Conservation (phyloP, 2,329 filamentous ascomycete species). For the Neofusicoccum parvum region DNA sequence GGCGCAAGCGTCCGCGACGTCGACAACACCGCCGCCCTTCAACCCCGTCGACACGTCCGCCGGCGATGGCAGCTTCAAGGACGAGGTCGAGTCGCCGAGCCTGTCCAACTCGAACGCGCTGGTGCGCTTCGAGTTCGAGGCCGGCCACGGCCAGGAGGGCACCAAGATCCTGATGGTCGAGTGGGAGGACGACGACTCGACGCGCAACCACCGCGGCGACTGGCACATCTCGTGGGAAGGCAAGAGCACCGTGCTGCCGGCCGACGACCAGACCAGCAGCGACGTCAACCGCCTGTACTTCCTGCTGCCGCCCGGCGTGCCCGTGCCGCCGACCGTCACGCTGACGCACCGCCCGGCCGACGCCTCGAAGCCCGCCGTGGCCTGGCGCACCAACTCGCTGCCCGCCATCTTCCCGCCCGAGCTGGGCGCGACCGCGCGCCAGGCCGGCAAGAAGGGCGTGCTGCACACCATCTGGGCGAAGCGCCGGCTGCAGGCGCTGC, state of each 20-base stretch:
- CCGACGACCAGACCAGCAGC: slow-evolving; percentile 57
- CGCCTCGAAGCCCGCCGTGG: slow-evolving; percentile 45
- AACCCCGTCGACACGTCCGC: slow-evolving; percentile 46
- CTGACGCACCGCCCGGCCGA: slow-evolving; percentile 57
- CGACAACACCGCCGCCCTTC: slow-evolving; percentile 39
- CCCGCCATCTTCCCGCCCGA: slow-evolving; percentile 84
- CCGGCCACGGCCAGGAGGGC: slow-evolving; percentile 74
- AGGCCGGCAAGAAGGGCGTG: slow-evolving; percentile 75
- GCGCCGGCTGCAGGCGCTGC: slow-evolving; percentile 72
- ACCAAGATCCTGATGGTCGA: slow-evolving; percentile 94
- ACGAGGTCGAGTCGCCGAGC: slow-evolving; percentile 50
- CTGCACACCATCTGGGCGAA: slow-evolving; percentile 91
- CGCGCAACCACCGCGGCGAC: slow-evolving; percentile 50
- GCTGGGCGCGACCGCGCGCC: slow-evolving; percentile 66
- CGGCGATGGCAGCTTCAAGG: slow-evolving; percentile 32
- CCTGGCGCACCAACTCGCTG: slow-evolving; percentile 72
- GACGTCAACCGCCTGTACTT: slow-evolving; percentile 72
- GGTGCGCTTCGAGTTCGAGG: slow-evolving; percentile 85
- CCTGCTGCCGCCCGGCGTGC: slow-evolving; percentile 71
- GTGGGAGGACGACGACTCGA: slow-evolving; percentile 69
- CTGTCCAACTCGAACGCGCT: slow-evolving; percentile 61
- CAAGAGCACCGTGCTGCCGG: slow-evolving; percentile 71
- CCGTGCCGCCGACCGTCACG: slow-evolving; percentile 72
- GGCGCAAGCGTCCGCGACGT: slow-evolving; percentile 30
- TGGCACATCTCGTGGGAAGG: slow-evolving; percentile 87